Evolutionary conservation across 331 rosid species (phyloP), one percentile per base, ranked within the genome.

Genomic region (Quercus phellos): DNA sequence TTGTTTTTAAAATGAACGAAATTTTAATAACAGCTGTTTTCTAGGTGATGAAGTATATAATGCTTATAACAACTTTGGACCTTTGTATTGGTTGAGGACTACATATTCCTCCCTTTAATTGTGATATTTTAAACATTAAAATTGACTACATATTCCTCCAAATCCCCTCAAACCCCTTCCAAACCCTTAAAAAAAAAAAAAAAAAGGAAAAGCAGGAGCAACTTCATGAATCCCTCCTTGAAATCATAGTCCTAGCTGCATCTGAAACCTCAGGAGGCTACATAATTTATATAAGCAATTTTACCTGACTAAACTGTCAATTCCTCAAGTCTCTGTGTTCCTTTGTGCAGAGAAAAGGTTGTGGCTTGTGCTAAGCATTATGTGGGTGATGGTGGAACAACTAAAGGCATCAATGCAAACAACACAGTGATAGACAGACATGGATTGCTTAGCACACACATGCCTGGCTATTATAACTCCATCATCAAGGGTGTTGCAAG

Each of bases 381-480:
- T 43, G 90, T 88, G 35, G 96, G 96, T 16, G 96, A 91, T 67
- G 96, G 96, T 75, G 96, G 96, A 72, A 91, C 96, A 46, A 82
- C 79, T 18, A 29, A 84, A 18, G 96, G 94, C 54, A 91, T 86
- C 76, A 84, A 91, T 76, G 96, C 84, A 83, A 56, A 82, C 79
- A 79, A 91, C 74, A 91, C 94, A 12, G 80, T 78, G 34, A 84
- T 80, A 67, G 73, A 69, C 78, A 70, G 79, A 70, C 85, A 89
- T 63, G 92, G 78, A 61, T 64, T 91, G 80, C 80, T 91, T 68
- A 79, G 82, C 78, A 80, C 89, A 76, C 94, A 91, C 82, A 91
- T 91, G 96, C 85, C 90, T 13, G 87, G 73, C 24, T 86, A 91
- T 78, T 71, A 79, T 32, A 76, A 59, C 63, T 78, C 96, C 14